Conservation (phyloP, 306 rosid species). For the Medicago lupulina region DNA sequence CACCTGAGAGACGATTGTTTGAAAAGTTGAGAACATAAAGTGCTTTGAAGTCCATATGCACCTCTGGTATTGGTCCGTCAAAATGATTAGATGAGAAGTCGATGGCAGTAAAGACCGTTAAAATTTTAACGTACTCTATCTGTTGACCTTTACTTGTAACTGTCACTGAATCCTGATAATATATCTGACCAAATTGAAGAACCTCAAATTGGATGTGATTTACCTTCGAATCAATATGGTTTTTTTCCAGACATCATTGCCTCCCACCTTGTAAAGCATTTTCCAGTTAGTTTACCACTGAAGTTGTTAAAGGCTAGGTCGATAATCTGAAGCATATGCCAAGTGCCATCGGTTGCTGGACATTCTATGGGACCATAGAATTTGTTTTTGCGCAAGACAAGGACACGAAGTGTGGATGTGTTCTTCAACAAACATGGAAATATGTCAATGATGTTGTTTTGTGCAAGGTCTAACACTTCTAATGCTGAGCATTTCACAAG, state of each 20-base stretch:
- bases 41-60: constrained; percentile 26
- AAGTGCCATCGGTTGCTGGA: not conserved
- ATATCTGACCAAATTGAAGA: not conserved
- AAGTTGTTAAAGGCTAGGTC: constrained; percentile 57
- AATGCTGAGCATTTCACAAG: not conserved
- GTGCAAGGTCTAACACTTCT: not conserved
- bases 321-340: constrained; percentile 47
- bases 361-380: constrained; percentile 46
- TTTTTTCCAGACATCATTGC: constrained; percentile 33
- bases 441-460: not conserved
- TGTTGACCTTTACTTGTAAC: constrained; percentile 22
- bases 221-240: not conserved
- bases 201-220: not conserved
- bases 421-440: constrained; percentile 47
- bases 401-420: constrained; percentile 34
- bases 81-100: constrained; percentile 48
- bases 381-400: constrained; percentile 43
- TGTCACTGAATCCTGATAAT: constrained; percentile 40
- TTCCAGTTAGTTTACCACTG: constrained; percentile 30
- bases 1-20: constrained; percentile 34
- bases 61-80: constrained; percentile 44
- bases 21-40: constrained; percentile 45
- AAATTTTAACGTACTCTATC: constrained; percentile 9
- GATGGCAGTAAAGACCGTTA: constrained; percentile 11
- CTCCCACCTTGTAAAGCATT: constrained; percentile 24